Base-by-base conservation (phyloP, 2,329 filamentous ascomycete species). In the Claviceps arundinis region DNA sequence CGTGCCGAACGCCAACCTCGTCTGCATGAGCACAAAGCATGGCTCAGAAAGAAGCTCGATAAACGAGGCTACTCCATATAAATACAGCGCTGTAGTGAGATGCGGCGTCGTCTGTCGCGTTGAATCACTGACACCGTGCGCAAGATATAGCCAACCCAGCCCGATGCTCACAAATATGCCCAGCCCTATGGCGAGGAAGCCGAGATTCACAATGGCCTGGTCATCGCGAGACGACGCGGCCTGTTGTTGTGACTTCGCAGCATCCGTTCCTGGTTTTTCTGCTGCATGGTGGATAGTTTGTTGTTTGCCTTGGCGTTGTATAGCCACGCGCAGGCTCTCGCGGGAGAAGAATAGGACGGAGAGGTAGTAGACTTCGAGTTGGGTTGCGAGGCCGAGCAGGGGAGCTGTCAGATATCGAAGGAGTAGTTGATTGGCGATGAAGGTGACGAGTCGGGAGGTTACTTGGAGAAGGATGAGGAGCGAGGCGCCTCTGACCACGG, bases 341-440 rank as follows among this genome's bases (percentile, higher is more conserved):
- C 93, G 80, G 0, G 93, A 86, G 62, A 98, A 97, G 68, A 95
- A 96, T 0, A 98, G 76, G n/a, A 94, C 84, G 0, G 89, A 89
- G 45, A 95, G 85, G 54, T 91, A 90, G 66, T 90, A 96, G 1
- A 97, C 81, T 61, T 98, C 93, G 3, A 98, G 77, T 66, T 96
- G 93, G 0, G 90, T 85, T 2, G 90, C 85, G 5, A 95, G 75
- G 5, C 91, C 93, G 1, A 98, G 78, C 0, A 94, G 76, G 54
- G 85, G 79, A 0, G 93, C 90, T 1, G 89, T 95, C 45, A 97
- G 73, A 64, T 87, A 91, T 38, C 91, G 87, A 7, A 98, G 77
- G 34, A 98, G 79, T 40, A 95, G 67, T 67, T 98, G 91, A 70
- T 97, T 98, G 64, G 93, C 86, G 58, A 85, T 69, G 69, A 98